Percentiles rank a stretch among this genome's conserved stretches.
phyloP scores from a whole-genome alignment of 2,329 filamentous ascomycete genomes.

The Ceratocystis diversiconidia region DNA sequence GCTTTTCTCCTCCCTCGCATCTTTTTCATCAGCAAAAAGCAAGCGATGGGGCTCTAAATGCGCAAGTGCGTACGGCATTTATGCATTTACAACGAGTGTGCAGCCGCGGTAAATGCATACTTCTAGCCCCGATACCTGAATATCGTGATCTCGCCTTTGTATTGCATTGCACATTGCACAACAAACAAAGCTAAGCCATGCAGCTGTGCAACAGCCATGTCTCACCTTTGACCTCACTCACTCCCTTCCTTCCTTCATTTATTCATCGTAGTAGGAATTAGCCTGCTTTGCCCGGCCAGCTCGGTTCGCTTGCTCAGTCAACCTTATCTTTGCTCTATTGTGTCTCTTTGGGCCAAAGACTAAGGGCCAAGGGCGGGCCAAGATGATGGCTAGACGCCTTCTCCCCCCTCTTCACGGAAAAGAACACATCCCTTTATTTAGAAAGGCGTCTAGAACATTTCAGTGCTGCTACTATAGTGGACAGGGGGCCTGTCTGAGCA shows the following conservation, averaged over 20 bases:
- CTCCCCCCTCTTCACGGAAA: not conserved
- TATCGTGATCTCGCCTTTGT: not conserved
- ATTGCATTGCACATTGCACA: no score
- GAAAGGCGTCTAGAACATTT: not conserved
- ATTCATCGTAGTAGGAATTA: not conserved
- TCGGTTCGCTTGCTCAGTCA: no score
- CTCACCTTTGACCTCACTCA: not conserved
- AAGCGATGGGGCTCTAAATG: not conserved
- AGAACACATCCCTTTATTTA: not conserved
- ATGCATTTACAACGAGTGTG: not conserved
- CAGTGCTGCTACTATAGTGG: not conserved
- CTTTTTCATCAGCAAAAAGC: no score
- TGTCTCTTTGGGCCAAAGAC: no score
- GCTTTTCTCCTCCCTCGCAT: no score
- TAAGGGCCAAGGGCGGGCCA: no score
- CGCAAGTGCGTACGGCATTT: not conserved
- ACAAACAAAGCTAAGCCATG: no score
- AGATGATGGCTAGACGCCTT: no score
- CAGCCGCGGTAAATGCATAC: not conserved
- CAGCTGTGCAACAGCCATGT: no score
- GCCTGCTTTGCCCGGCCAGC: not conserved
- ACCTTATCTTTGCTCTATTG: no score
- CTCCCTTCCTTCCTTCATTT: not conserved
- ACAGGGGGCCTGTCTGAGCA: not conserved
- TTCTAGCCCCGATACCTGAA: not conserved